phyloP scores from a whole-genome alignment of 441 rosid species.

The Adansonia rubrostipa region DNA sequence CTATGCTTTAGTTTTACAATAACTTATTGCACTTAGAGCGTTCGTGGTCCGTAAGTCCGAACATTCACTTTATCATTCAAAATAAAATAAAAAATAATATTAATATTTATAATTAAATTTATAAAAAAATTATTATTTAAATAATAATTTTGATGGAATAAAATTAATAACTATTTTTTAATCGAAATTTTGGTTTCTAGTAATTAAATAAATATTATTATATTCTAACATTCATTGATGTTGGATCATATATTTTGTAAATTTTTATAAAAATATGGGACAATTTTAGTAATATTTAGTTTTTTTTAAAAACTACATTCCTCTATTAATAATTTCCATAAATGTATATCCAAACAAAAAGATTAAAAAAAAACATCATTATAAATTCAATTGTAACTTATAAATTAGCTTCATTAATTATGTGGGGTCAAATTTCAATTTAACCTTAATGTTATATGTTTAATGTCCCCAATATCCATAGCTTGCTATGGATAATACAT shows the following conservation, averaged over 20 bases:
- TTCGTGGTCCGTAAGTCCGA: no score
- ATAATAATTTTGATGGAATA: no score
- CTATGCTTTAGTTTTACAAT: no score
- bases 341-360: neutral
- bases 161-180: no score
- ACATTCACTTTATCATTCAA: no score
- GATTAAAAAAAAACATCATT: neutral
- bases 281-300: neutral
- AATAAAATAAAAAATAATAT: no score
- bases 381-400: neutral
- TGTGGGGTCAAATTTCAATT: neutral
- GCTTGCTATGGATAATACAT: neutral
- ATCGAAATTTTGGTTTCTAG: no score
- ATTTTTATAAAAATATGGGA: neutral
- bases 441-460: neutral
- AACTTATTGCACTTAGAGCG: no score
- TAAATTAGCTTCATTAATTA: neutral
- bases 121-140: no score
- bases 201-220: no score
- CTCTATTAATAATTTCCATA: neutral
- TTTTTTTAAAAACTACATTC: neutral
- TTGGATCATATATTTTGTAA: neutral
- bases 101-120: no score
- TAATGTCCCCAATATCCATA: neutral
- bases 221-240: no score